These are phyloP conservation scores for Backusella mclennaniae DNA, from an alignment of 192 early-diverging fungal genomes.

Conservation along the genomic window DNA sequence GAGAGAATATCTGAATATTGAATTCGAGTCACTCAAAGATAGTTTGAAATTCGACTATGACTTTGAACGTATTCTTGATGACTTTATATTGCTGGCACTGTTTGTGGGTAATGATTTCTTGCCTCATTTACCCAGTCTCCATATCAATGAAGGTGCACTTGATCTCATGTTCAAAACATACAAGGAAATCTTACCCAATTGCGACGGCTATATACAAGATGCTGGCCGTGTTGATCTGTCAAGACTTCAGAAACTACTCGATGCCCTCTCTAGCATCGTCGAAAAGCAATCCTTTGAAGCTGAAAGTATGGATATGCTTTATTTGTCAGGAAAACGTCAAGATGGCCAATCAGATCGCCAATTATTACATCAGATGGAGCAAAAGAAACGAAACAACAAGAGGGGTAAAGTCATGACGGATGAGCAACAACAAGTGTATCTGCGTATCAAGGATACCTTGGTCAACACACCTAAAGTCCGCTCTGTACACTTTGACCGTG, in stretches of 20 bases:
- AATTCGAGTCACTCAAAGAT: constrained; percentile 66
- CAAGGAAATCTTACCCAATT: constrained; percentile 59
- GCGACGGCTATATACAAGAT: constrained; percentile 88
- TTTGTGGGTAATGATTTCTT: constrained; percentile 99
- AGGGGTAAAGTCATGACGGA: constrained; percentile 22
- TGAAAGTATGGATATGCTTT: constrained; percentile 44
- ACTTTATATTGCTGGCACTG: constrained; percentile 90
- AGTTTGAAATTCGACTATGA: constrained; percentile 65
- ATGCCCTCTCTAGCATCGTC: constrained; percentile 52
- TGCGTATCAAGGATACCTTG: background rate
- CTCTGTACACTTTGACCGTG: constrained; percentile 43
- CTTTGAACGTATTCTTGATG: constrained; percentile 93
- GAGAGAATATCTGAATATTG: constrained; percentile 91
- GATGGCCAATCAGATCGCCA: constrained; percentile 31
- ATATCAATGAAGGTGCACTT: constrained; percentile 90
- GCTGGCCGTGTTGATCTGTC: constrained; percentile 65
- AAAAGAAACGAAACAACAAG: constrained; percentile 22
- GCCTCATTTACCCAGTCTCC: constrained; percentile 90
- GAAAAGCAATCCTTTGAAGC: constrained; percentile 51
- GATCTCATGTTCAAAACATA: constrained; percentile 69
- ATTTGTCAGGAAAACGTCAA: constrained; percentile 47
- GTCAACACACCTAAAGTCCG: constrained; percentile 14
- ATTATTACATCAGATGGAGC: constrained; percentile 23
- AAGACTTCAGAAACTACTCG: constrained; percentile 61
- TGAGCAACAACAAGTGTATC: background rate